Evolutionary conservation across 768 basidiomycete genomes (phyloP), one percentile per base, ranked within the genome.

Genomic region (Leccinum sublutescens): DNA sequence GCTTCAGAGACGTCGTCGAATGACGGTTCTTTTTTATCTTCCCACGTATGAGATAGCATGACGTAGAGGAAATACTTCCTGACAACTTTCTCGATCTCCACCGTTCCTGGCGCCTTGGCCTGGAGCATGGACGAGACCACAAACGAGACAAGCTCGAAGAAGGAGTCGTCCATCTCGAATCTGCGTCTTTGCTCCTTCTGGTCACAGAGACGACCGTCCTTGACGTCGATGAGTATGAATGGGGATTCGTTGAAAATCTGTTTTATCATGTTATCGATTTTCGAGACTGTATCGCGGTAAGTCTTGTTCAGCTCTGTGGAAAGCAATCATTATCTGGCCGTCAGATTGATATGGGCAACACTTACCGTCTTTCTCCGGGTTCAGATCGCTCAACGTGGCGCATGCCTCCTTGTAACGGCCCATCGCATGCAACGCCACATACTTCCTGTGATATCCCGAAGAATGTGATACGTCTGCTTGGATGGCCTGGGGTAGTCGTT

Each of bases 191-290:
- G 45, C 10, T 45, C 45, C 19, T 12, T 21, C 19, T 45, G n/a
- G 19, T 45, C 45, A 21, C 21, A 23, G 14, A 60, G 58, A 29
- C 8, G 40, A 2, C 63, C 63, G 5, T 48, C 50, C 4, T 50
- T 2, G 19, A 60, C 56, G 5, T 64, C n/a, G 29, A 64, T 64
- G 27, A 63, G 49, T n/a, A 62, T 45, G 31, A 62, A 56, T 17
- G 63, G 61, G 3, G 55, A 64, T 21, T 5, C 27, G 11, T 56
- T 48, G 25, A 43, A 5, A 9, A 21, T 5, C 11, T 10, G 11
- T 19, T n/a, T 0, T n/a, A 45, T 45, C 10, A n/a, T 12, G 4
- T 10, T 5, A 12, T 21, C 9, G 12, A 63, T 50, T 29, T 50
- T 11, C 1, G 7, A 10, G 15, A 33, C 7, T 8, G 52, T 45